Evolutionary conservation across 306 rosid species (phyloP).

Genomic region (Morella rubra): DNA sequence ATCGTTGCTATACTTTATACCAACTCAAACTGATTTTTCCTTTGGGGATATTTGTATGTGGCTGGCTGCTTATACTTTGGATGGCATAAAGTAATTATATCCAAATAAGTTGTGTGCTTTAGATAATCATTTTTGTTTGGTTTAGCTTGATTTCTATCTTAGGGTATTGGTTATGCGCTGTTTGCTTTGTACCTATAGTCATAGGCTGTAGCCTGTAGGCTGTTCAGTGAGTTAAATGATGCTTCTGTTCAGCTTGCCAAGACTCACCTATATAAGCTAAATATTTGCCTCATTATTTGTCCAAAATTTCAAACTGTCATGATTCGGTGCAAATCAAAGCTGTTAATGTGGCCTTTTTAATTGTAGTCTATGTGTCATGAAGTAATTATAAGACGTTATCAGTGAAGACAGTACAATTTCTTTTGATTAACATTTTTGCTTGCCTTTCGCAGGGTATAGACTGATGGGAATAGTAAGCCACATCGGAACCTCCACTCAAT

Average conservation of each 20-base stretch:
- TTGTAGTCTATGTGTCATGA: neutral
- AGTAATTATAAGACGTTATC: neutral
- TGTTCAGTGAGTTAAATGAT: neutral
- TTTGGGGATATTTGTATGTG: neutral
- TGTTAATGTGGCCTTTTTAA: neutral
- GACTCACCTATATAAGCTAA: neutral
- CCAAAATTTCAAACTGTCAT: neutral
- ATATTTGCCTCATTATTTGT: neutral
- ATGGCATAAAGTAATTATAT: neutral
- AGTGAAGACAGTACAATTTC: neutral
- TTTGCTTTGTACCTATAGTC: too few relatives aligned
- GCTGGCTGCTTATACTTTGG: neutral
- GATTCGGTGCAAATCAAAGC: neutral
- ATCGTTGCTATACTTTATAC: neutral
- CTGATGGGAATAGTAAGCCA: conserved; percentile 90
- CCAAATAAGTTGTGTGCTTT: neutral
- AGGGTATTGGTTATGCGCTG: neutral
- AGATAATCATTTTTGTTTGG: neutral
- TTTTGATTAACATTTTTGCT: neutral
- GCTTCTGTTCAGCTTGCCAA: neutral
- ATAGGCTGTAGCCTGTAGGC: neutral
- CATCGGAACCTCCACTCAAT: conserved; percentile 87
- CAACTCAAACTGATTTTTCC: neutral
- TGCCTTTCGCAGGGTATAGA: conserved; percentile 57
- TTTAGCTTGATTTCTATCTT: neutral